These are phyloP conservation scores for Phytophthora crassamura DNA, from an alignment of 352 stramenopile genomes.

Conservation along the genomic window DNA sequence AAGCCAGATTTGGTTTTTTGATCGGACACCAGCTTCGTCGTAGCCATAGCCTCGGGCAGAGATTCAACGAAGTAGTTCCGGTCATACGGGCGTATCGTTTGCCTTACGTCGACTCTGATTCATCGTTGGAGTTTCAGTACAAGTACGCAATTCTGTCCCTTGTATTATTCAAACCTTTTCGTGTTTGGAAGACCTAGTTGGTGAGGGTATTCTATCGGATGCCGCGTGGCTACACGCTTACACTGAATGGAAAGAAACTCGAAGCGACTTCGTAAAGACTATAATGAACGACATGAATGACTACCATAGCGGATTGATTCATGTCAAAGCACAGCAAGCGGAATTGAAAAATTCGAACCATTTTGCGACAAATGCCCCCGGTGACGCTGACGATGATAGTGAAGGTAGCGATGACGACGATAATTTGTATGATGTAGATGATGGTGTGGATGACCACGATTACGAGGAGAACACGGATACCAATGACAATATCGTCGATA, in stretches of 20 bases:
- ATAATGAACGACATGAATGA: slow-evolving; percentile 13
- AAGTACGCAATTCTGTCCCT: not conserved
- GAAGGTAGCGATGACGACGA: too few relatives aligned
- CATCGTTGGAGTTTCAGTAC: not conserved
- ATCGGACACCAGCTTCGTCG: not conserved
- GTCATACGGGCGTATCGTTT: not conserved
- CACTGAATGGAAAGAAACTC: not conserved
- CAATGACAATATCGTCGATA: too few relatives aligned
- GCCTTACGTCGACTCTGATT: not conserved
- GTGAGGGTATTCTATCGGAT: too few relatives aligned
- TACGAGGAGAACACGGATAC: too few relatives aligned
- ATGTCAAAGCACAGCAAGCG: not conserved
- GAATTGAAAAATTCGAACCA: too few relatives aligned
- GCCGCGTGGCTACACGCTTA: not conserved
- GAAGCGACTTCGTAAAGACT: not conserved
- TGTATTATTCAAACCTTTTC: too few relatives aligned
- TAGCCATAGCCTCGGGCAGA: not conserved
- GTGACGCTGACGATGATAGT: too few relatives aligned
- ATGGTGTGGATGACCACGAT: too few relatives aligned
- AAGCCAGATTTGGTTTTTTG: too few relatives aligned
- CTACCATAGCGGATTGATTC: not conserved
- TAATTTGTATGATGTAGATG: too few relatives aligned
- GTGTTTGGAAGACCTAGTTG: too few relatives aligned
- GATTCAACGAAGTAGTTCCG: slow-evolving; percentile 3
- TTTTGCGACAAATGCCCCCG: too few relatives aligned